phyloP scores from a whole-genome alignment of 192 early-diverging fungal species.

The Oehlia diaphana region DNA sequence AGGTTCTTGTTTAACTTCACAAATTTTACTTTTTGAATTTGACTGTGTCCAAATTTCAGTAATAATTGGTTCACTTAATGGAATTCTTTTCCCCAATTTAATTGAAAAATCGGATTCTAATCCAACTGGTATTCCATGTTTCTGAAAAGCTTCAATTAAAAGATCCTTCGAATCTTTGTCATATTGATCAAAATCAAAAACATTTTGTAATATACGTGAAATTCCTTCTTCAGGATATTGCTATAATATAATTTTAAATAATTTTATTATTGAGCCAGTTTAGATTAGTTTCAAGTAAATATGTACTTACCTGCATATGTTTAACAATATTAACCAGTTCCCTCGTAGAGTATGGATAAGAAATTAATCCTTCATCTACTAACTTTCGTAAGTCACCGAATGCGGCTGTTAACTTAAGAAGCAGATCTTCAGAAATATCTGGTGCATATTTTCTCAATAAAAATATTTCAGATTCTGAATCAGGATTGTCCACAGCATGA shows the following conservation, averaged over 20 bases:
- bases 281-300: neutral
- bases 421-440: slow-evolving; percentile 63
- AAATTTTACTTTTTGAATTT: neutral
- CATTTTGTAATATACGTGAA: slow-evolving; percentile 69
- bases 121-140: slow-evolving; percentile 72
- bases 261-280: neutral
- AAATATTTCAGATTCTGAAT: slow-evolving; percentile 68
- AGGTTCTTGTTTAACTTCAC: slow-evolving; percentile 26
- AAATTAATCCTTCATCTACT: slow-evolving; percentile 74
- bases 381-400: slow-evolving; percentile 71
- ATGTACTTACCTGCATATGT: slow-evolving; percentile 61
- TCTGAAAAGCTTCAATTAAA: slow-evolving; percentile 68
- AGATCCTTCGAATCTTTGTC: slow-evolving; percentile 66
- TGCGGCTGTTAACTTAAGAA: slow-evolving; percentile 63
- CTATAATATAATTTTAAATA: slow-evolving; percentile 15
- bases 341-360: slow-evolving; percentile 81
- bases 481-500: slow-evolving; percentile 80
- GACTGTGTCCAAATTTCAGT: slow-evolving; percentile 59
- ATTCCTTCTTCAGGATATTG: slow-evolving; percentile 69
- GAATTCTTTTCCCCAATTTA: slow-evolving; percentile 51
- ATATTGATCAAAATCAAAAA: slow-evolving; percentile 84
- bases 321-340: slow-evolving; percentile 78
- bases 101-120: slow-evolving; percentile 68
- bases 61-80: slow-evolving; percentile 50
- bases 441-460: slow-evolving; percentile 73